Conservation (phyloP, 305 asterid genomes). For the Fraxinus baroniana region DNA sequence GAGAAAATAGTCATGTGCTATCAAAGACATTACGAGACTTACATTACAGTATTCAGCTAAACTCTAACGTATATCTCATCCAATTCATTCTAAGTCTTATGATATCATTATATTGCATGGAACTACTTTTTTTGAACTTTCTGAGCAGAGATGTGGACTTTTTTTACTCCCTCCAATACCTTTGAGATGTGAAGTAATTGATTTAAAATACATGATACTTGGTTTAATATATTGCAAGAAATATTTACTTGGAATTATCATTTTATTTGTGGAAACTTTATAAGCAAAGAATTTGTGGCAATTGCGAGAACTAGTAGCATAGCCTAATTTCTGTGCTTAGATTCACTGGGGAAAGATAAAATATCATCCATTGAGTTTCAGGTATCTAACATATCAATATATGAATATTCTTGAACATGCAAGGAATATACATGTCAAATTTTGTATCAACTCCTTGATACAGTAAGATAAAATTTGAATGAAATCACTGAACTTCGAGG, state of each 20-base stretch:
- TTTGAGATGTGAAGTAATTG: too few relatives aligned
- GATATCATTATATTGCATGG: background rate
- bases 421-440: background rate
- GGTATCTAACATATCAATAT: background rate
- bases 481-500: background rate
- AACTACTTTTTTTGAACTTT: background rate
- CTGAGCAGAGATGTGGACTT: background rate
- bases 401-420: background rate
- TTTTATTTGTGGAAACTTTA: background rate
- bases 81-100: background rate
- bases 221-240: background rate
- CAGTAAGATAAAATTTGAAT: background rate
- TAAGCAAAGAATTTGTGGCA: background rate
- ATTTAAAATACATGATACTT: background rate
- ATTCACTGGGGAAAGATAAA: background rate
- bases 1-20: background rate
- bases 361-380: background rate
- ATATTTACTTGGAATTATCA: background rate
- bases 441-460: background rate
- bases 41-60: background rate
- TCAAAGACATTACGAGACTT: background rate
- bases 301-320: background rate
- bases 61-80: background rate
- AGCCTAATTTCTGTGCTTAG: background rate
- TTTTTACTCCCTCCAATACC: background rate